Evolutionary conservation across 345 rosid genomes (phyloP), one percentile per base, ranked within the genome.

Genomic region (Boechera divaricarpa): DNA sequence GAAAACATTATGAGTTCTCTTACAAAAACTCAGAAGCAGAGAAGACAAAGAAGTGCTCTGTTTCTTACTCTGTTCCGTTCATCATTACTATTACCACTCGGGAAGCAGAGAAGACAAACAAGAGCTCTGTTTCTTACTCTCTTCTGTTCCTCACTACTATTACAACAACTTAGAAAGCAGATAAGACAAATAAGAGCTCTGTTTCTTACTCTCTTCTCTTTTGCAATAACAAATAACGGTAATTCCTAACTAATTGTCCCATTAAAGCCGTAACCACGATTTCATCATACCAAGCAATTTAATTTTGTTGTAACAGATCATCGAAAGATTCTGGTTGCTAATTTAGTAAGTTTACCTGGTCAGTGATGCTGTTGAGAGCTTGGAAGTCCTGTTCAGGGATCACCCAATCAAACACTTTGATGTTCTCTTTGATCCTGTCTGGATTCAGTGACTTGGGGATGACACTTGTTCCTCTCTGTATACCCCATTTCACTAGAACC

Each of bases 381-480:
- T 81, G 78, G 36, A 88, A 88, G 74, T 88, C 85, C 33, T 82
- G 74, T 36, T 82, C 74, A 4, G 86, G 88, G 1, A 86, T 80
- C 53, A 79, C 76, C 87, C 90, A 85, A 12, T 79, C 85, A 41
- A 76, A 88, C 44, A 82, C 85, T 63, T 68, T 73, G 21, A 84
- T 79, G 81, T 86, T 86, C 79, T 84, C 85, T 36, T 74, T 86
- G 77, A 87, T 85, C 53, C 86, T 84, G 0, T 84, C 85, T 16
- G 86, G 77, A 64, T 84, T 65, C 59, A 13, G 60, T 44, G 90
- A 84, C 74, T 87, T 88, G 10, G 89, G 89, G 36, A 83, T 63
- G 35, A 78, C 90, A 66, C 88, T 86, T 1, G 85, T 86, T 54
- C 88, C 87, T 82, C 87, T 84, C 68, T 87, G 87, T 5, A 89